Base-by-base conservation (phyloP, 805 yeast genomes). In the Lachancea dasiensis region DNA sequence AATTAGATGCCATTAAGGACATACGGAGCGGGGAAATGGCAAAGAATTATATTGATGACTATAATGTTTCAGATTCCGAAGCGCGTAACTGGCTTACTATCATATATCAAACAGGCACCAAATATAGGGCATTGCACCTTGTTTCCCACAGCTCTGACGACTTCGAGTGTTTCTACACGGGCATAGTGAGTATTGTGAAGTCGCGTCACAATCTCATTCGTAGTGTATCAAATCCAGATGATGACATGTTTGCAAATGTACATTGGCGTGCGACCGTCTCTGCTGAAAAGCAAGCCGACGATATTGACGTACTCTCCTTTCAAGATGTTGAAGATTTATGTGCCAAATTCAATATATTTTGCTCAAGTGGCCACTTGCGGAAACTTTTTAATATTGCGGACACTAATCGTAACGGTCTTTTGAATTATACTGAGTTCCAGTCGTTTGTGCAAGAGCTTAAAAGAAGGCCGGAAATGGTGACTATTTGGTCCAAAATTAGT, bases 1-100 rank as follows among this genome's bases (percentile, higher is more conserved):
- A 49, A n/a, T 36, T 61, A 10, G 62, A 58, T 31, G 40, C 56
- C 10, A 56, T 61, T 13, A 60, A 54, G 39, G 65, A 60, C 39
- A 50, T 61, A 3, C 43, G 65, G 31, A 67, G 73, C 3, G 85
- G 80, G 3, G 72, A 70, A 15, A 85, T 82, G 50, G 96, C 96
- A 1, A 71, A 73, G 24, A 85, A 86, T 48, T 90, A 87, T 54
- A 64, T 95, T 43, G 95, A 89, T 53, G 95, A 87, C 58, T 75
- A 85, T 48, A 79, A 81, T 25, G 72, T 86, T 1, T 73, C 87
- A 1, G 64, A 75, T 24, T 86, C 81, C 35, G 73, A 71, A 38
- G 76, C 77, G 30, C 65, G 68, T 9, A 60, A 74, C 6, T 90
- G 98, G 98, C 70, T 86, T 1, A 80, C 95, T 0, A 73, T 90